Evolutionary conservation across 257 asterid species (phyloP), one percentile per base, ranked within the genome.

Genomic region (Leonotis leonurus): DNA sequence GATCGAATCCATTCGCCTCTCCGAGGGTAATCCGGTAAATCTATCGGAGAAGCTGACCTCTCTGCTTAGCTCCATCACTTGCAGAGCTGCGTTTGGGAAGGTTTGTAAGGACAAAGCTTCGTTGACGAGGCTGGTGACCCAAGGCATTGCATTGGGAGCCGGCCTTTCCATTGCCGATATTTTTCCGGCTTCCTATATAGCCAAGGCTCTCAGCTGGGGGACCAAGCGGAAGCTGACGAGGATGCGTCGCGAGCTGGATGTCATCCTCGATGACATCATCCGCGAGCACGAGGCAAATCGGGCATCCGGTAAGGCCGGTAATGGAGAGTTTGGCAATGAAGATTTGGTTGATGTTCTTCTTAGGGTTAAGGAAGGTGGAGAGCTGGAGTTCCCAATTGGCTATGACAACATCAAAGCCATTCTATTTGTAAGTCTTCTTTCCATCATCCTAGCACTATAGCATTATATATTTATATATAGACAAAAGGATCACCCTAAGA

Each of bases 311-410:
- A 3, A 29, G 20, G 48, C 8, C 12, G 57, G 69, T 3, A 64
- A 33, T 22, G 78, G 70, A 0, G 78, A 68, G 36, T 62, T 30
- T 11, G 71, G 70, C 1, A 60, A 36, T 5, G 78, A 73, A 14
- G 78, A 73, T 62, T 20, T 73, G n/a, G 36, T 73, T 24, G 78
- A 68, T 16, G 75, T 69, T 40, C 25, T 73, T 1, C 37, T 73
- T 0, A 39, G 78, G 45, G 1, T 73, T 13, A 35, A 68, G 56
- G 64, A 49, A 2, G 43, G 7, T 16, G 67, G 58, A 6, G 75
- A 49, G 43, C 43, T 73, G 2, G 14, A 56, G 10, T 32, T 62
- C 22, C 71, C 68, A 0, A 68, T 73, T 0, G 18, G n/a, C 13
- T 48, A 51, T 12, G 68, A 68, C 58, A 62, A 73, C 65, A 73